A percentile compares a stretch with the other conserved stretches of the same genome.
These are phyloP conservation scores for Pythium aristosporum DNA, from an alignment of 352 stramenopile genomes.

Conservation along the genomic window DNA sequence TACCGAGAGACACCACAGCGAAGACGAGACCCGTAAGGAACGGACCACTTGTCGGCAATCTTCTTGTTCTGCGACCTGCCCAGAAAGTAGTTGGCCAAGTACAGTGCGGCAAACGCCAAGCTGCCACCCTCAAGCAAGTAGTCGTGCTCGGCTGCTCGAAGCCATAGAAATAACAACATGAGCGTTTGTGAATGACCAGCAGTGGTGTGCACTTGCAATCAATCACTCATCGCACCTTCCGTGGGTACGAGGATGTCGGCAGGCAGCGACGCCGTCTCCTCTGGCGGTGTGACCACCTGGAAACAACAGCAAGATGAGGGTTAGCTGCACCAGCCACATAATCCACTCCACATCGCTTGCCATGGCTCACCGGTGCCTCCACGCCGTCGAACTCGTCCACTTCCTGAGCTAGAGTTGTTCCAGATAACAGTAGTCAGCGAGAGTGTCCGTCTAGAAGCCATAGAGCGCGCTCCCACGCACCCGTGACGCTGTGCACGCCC, in stretches of 20 bases:
- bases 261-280: slow-evolving; percentile 5
- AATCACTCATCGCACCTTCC: not conserved
- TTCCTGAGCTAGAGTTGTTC: slow-evolving; percentile 21
- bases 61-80: slow-evolving; percentile 67
- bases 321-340: not conserved
- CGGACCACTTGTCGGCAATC: slow-evolving; percentile 66
- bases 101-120: slow-evolving; percentile 47
- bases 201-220: not conserved
- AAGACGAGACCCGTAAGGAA: not conserved
- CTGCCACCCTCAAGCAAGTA: slow-evolving; percentile 50
- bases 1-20: not conserved
- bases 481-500: slow-evolving; percentile 17
- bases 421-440: not conserved
- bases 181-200: not conserved
- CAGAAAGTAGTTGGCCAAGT: slow-evolving; percentile 58
- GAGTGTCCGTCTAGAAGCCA: not conserved
- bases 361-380: slow-evolving; percentile 22
- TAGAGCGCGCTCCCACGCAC: slow-evolving; percentile 2
- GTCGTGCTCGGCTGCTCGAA: slow-evolving; percentile 16
- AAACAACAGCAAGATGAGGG: not conserved
- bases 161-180: not conserved
- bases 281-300: slow-evolving; percentile 21
- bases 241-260: not conserved
- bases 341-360: not conserved
- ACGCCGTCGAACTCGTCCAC: slow-evolving; percentile 33